Evolutionary conservation across 202 grass and related monocot genomes (phyloP).

Genomic region (Zoysia matrella): DNA sequence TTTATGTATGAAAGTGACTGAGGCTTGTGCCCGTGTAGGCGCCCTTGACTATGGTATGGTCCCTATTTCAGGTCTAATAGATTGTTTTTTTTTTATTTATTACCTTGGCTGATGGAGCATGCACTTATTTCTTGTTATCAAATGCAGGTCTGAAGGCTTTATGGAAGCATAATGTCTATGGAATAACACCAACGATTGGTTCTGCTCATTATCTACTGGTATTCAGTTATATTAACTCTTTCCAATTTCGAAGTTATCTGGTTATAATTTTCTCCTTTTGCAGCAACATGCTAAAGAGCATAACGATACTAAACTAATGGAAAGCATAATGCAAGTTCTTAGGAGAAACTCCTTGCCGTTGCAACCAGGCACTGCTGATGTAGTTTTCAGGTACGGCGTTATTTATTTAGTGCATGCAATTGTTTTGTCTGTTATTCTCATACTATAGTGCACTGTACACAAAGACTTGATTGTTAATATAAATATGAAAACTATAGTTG

Average conservation of each 20-base stretch:
- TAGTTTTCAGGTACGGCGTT: slow-evolving; percentile 72
- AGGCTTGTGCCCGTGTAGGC: slow-evolving; percentile 78
- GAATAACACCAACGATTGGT: slow-evolving; percentile 92
- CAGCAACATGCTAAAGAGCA: slow-evolving; percentile 85
- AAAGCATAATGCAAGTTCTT: slow-evolving; percentile 64
- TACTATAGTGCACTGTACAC: not conserved
- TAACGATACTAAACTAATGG: slow-evolving; percentile 80
- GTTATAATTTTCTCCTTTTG: slow-evolving; percentile 44
- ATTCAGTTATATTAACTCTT: slow-evolving; percentile 44
- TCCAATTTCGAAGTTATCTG: slow-evolving; percentile 24
- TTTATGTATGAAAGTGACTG: slow-evolving; percentile 89
- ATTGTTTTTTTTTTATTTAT: not conserved
- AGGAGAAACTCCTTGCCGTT: slow-evolving; percentile 64
- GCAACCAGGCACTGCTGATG: slow-evolving; percentile 92
- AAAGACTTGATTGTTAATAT: slow-evolving; percentile 28
- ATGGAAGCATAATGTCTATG: slow-evolving; percentile 94
- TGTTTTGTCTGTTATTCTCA: slow-evolving; percentile 16
- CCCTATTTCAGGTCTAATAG: slow-evolving; percentile 12
- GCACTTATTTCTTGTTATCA: slow-evolving; percentile 25
- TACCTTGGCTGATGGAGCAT: slow-evolving; percentile 8
- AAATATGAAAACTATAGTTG: slow-evolving; percentile 8
- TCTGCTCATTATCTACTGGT: slow-evolving; percentile 98
- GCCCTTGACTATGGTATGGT: slow-evolving; percentile 81
- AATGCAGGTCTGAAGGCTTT: slow-evolving; percentile 82
- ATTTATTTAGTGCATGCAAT: not conserved